Evolutionary conservation across 306 rosid genomes (phyloP), one percentile per base, ranked within the genome.

Genomic region (Rosa rugosa): DNA sequence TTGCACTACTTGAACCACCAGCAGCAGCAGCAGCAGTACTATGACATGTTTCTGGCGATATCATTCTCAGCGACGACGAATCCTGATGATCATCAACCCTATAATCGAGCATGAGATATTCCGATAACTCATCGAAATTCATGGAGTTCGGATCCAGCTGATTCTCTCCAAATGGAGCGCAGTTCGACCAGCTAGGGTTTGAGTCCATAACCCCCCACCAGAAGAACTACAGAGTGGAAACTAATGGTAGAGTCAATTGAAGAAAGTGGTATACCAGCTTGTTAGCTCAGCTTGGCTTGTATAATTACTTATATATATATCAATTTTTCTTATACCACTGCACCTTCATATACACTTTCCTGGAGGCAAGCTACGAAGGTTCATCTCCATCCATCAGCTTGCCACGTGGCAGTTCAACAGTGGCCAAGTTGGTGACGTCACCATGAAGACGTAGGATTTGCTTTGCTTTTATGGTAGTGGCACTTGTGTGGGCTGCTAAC

Each of bases 301-400:
- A 31, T 31, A 31, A 31, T 31, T 22, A 70, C 71, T 22, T 69
- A 46, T 31, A 31, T 31, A 45, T 81, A 42, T 8, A 64, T 11
- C 10, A 13, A 14, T 11, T 73, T 62, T 62, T 57, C 63, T 74
- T 51, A 59, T 57, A 40, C 75, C 14, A 75, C 62, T 23, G 83
- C 81, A 75, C 80, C 59, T 89, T 85, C 94, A 5, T 71, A 66
- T 16, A 69, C 84, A 81, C 80, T 59, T 89, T 86, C 91, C 77
- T 63, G 54, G 82, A 72, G 27, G 70, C 46, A 23, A 80, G 65
- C 84, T 45, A n/a, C 16, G 94, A 85, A 86, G 79, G 71, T 84
- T 86, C 89, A 76, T 71, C 66, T 18, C 42, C 69, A 18, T 14
- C 69, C 45, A 11, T 38, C 51, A 22, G 2, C 22, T 4, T 4